These are phyloP conservation scores for Murraya koenigii DNA, from an alignment of 345 rosid species.

Conservation along the genomic window DNA sequence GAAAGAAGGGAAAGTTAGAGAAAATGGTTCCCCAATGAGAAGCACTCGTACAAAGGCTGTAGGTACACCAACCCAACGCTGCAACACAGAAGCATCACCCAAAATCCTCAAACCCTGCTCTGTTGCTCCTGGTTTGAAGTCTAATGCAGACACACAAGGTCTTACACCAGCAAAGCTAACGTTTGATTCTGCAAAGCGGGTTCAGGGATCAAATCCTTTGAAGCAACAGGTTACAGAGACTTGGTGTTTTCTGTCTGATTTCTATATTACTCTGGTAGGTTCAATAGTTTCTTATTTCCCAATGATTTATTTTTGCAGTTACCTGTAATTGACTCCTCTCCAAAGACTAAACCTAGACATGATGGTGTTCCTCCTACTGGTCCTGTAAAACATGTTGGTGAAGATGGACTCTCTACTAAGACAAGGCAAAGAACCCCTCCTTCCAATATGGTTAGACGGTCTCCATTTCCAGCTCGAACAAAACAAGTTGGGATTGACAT, in stretches of 20 bases:
- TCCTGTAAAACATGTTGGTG: slow-evolving; percentile 45
- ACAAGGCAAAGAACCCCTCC: slow-evolving; percentile 85
- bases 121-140: slow-evolving; percentile 46
- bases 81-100: slow-evolving; percentile 53
- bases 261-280: slow-evolving; percentile 3
- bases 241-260: slow-evolving; percentile 1
- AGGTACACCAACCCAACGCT: slow-evolving; percentile 47
- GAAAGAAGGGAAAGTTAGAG: slow-evolving; percentile 90
- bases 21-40: slow-evolving; percentile 83
- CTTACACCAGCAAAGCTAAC: slow-evolving; percentile 45
- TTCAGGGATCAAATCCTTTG: slow-evolving; percentile 49
- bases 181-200: slow-evolving; percentile 47
- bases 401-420: slow-evolving; percentile 54
- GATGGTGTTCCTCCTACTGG: slow-evolving; percentile 63
- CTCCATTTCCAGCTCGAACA: slow-evolving; percentile 46
- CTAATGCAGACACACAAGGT: slow-evolving; percentile 39
- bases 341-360: slow-evolving; percentile 68
- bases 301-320: slow-evolving; percentile 41
- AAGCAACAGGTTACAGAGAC: slow-evolving; percentile 67
- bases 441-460: slow-evolving; percentile 46
- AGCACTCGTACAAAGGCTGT: slow-evolving; percentile 50
- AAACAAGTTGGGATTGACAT: slow-evolving; percentile 52
- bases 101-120: slow-evolving; percentile 62
- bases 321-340: slow-evolving; percentile 53
- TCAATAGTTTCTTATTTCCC: slow-evolving; percentile 12